Conservation (phyloP, 495 filamentous ascomycete species). For the Daldinia decipiens region DNA sequence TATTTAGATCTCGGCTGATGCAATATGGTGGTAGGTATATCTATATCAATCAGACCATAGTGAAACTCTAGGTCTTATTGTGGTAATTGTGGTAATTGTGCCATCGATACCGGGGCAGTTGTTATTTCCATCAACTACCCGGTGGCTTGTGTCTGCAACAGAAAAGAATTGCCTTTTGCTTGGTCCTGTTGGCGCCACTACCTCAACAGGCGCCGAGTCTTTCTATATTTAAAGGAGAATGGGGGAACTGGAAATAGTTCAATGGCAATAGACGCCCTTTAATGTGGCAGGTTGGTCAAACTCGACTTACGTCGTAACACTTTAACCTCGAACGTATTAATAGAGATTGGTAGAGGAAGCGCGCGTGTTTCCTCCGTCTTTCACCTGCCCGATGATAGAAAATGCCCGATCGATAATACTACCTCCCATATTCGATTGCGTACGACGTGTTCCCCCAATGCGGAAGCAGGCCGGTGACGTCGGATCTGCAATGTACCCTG, state of each 20-base stretch:
- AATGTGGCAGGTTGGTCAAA: slow-evolving; percentile 8
- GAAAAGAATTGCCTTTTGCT: slow-evolving; percentile 23
- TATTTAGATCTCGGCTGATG: slow-evolving; percentile 7
- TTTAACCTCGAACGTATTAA: slow-evolving; percentile 1
- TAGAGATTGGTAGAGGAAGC: slow-evolving; percentile 22
- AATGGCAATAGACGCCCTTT: slow-evolving; percentile 14
- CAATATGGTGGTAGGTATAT: slow-evolving; percentile 20
- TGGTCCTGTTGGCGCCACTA: slow-evolving; percentile 35
- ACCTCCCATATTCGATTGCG: background rate
- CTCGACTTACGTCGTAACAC: slow-evolving; percentile 20
- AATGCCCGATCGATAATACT: background rate
- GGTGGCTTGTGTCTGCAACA: slow-evolving; percentile 27
- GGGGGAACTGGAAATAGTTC: background rate
- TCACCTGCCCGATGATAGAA: slow-evolving; percentile 1
- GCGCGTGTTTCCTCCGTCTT: slow-evolving; percentile 4
- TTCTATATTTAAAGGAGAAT: background rate
- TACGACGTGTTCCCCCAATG: slow-evolving; percentile 14
- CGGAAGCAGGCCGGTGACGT: slow-evolving; percentile 23
- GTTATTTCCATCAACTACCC: slow-evolving; percentile 14
- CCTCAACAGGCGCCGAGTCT: slow-evolving; percentile 35
- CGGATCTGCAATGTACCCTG: slow-evolving; percentile 21
- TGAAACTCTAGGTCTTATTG: slow-evolving; percentile 2
- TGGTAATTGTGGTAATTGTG: background rate
- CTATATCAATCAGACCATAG: slow-evolving; percentile 25
- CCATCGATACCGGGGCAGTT: background rate